These are phyloP conservation scores for Tricholoma terreum DNA, from an alignment of 768 basidiomycete species.

Conservation along the genomic window DNA sequence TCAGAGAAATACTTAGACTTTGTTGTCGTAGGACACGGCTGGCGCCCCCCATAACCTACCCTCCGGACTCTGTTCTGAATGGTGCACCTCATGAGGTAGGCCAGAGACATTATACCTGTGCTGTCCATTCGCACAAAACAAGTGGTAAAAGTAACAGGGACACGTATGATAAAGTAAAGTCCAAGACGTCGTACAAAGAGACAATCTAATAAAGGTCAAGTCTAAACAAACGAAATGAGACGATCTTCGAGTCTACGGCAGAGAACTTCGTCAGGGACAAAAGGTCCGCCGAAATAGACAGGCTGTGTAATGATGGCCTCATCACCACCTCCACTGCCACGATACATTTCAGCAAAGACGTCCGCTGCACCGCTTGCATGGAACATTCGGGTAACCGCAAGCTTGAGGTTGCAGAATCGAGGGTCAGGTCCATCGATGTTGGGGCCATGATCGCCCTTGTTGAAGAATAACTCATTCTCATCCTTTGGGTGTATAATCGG, in stretches of 20 bases:
- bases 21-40: too few relatives aligned
- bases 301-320: neutral
- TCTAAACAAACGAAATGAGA: neutral
- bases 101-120: too few relatives aligned
- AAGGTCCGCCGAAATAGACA: neutral
- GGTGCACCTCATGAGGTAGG: too few relatives aligned
- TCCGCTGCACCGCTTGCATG: neutral
- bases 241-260: neutral
- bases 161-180: too few relatives aligned
- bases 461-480: neutral
- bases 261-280: neutral
- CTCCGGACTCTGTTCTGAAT: too few relatives aligned
- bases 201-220: too few relatives aligned
- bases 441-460: neutral
- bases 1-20: too few relatives aligned
- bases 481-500: neutral
- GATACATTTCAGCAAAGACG: neutral
- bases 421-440: neutral
- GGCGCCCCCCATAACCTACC: too few relatives aligned
- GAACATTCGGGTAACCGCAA: neutral
- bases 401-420: neutral
- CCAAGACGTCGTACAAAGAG: too few relatives aligned
- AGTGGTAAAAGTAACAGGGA: too few relatives aligned
- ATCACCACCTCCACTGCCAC: neutral
- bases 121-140: too few relatives aligned